Evolutionary conservation across 1,139 yeast species (phyloP).

Genomic region (Hemisphaericaspora xylanilytica): DNA sequence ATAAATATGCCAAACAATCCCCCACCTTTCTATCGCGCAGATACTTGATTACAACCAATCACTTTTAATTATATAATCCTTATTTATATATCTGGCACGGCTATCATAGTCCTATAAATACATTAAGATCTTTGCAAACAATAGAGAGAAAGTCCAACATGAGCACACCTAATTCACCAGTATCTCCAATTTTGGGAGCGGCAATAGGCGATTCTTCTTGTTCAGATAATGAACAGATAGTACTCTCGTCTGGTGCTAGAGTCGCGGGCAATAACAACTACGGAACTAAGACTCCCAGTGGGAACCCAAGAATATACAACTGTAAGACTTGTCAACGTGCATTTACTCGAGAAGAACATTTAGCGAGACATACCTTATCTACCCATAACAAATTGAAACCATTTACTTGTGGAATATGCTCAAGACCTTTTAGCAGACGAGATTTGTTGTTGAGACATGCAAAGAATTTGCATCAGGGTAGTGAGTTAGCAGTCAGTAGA

Average conservation of each 20-base stretch:
- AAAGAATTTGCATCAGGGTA: slow-evolving; percentile 83
- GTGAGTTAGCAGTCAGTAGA: slow-evolving; percentile 46
- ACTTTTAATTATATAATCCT: background rate
- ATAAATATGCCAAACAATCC: slow-evolving; percentile 1
- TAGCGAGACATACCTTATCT: slow-evolving; percentile 43
- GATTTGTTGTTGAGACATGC: slow-evolving; percentile 91
- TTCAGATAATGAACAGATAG: background rate
- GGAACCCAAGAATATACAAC: slow-evolving; percentile 44
- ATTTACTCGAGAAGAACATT: slow-evolving; percentile 48
- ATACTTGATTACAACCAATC: background rate
- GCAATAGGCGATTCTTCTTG: slow-evolving; percentile 1
- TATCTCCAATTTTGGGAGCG: slow-evolving; percentile 5
- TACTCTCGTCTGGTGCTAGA: background rate
- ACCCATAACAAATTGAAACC: slow-evolving; percentile 50
- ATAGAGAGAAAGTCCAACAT: no score
- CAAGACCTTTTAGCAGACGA: slow-evolving; percentile 88
- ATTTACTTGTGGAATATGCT: slow-evolving; percentile 88
- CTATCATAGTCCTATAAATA: no score
- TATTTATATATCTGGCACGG: background rate
- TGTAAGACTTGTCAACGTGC: slow-evolving; percentile 46
- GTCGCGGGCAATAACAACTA: slow-evolving; percentile 18
- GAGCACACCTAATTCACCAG: slow-evolving; percentile 6
- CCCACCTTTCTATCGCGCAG: no score
- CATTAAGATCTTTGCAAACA: no score
- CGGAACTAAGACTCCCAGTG: slow-evolving; percentile 46